Conservation (phyloP, 306 rosid species). For the Inga oerstediana region DNA sequence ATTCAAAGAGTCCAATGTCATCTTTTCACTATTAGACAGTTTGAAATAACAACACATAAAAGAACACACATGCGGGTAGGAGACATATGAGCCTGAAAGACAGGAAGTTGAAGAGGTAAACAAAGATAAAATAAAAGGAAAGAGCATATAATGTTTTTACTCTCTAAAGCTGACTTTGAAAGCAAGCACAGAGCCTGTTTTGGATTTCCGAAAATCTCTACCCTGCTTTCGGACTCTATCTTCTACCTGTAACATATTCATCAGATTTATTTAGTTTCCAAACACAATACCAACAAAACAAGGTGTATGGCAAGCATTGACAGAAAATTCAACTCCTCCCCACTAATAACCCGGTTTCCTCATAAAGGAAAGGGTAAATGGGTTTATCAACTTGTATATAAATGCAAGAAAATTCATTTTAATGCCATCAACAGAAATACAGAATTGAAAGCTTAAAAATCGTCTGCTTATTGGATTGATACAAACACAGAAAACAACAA, state of each 20-base stretch:
- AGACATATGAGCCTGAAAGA: not conserved
- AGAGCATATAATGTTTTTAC: constrained; percentile 44
- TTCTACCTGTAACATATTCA: constrained; percentile 57
- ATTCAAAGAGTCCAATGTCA: not conserved
- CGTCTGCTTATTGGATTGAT: not conserved
- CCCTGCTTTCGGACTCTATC: constrained; percentile 85
- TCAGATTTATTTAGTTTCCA: constrained; percentile 30
- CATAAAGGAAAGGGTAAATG: not conserved
- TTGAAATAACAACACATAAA: not conserved
- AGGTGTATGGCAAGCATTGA: not conserved
- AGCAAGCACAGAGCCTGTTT: constrained; percentile 86
- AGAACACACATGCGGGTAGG: not conserved
- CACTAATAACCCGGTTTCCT: not conserved
- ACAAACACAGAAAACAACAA: not conserved
- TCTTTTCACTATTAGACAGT: not conserved
- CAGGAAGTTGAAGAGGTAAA: not conserved
- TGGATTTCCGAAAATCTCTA: constrained; percentile 70
- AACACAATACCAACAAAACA: constrained; percentile 2
- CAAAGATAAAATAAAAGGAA: not conserved
- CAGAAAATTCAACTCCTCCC: too few species aligned
- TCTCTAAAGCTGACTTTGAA: constrained; percentile 97
- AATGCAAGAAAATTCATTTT: constrained; percentile 7
- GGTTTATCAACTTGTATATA: not conserved
- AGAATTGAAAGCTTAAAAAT: not conserved
- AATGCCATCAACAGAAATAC: not conserved